Evolutionary conservation across 1,284 basidiomycete species (phyloP).

Genomic region (Trichosporon sp.): DNA sequence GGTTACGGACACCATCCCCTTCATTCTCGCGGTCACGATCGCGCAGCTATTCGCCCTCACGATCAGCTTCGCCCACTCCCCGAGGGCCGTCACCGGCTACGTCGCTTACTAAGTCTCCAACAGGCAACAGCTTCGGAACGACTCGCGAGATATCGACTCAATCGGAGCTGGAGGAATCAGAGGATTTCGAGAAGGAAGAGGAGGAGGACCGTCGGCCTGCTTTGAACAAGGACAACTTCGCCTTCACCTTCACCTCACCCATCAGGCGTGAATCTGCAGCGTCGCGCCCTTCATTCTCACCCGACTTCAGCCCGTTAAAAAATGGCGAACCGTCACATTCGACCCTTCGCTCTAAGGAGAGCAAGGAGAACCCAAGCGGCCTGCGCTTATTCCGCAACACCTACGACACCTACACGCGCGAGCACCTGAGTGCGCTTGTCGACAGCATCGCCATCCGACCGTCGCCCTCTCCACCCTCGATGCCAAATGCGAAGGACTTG

Average conservation of each 20-base stretch:
- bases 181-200: neutral
- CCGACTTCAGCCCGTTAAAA: conserved; percentile 16
- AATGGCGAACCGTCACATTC: conserved; percentile 32
- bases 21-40: neutral
- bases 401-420: conserved; percentile 87
- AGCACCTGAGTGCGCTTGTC: conserved; percentile 83
- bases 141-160: neutral
- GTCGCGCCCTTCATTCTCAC: neutral
- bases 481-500: conserved; percentile 13
- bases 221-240: conserved; percentile 22
- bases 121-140: neutral
- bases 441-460: conserved; percentile 74
- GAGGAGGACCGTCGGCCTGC: conserved; percentile 1
- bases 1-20: neutral
- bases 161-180: neutral
- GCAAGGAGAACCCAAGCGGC: conserved; percentile 38
- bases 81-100: neutral
- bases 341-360: conserved; percentile 18
- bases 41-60: neutral
- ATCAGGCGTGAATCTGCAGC: neutral
- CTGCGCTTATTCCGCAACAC: conserved; percentile 76
- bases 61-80: neutral
- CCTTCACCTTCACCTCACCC: conserved; percentile 70
- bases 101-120: neutral
- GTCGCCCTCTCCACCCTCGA: conserved; percentile 56